Base-by-base conservation (phyloP, 192 early-diverging fungal species). In the Coemansia sp. region DNA sequence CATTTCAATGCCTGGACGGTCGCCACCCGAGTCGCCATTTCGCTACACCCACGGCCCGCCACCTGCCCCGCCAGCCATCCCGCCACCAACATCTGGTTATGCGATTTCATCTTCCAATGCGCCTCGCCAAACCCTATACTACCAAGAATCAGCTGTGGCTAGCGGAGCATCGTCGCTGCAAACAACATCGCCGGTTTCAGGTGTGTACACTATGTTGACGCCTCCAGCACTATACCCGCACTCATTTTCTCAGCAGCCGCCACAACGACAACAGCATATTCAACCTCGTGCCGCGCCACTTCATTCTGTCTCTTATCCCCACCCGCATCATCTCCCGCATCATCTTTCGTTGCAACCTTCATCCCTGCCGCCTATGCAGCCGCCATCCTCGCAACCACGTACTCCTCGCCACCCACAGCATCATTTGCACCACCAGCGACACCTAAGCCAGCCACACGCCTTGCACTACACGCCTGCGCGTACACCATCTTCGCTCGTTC, bases 11-110 rank as follows among this genome's bases (percentile, higher is more conserved):
- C 66, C 80, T 2, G 76, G 76, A 6, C 57, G 71, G 18, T 78
- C 80, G 49, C 80, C 76, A 11, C 76, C 80, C 6, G 80, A 83
- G 60, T 78, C 76, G 31, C 76, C 80, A 36, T 83, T 83, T 49
- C 73, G 75, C 52, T 83, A 83, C 38, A 67, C 75, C 2, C 80
- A 83, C 54, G 76, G 72, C 16, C 76, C 75, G 38, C 80, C 80
- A 8, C 76, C 80, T 5, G 73, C 76, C 29, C 80, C 80, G 57
- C 75, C 80, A 1, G 75, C 74, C 18, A 77, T 82, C 27, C 72
- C 73, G 16, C 61, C 63, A 16, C 68, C 79, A 34, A 44, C 70
- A 13, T 33, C 47, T 1, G 63, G 52, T 34, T 61, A 74, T 46
- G 46, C 47, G 66, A 36, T 60, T 22, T 61, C 63, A 18, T 43